Conservation (phyloP, 306 rosid genomes). For the Citrullus mucosospermus region DNA sequence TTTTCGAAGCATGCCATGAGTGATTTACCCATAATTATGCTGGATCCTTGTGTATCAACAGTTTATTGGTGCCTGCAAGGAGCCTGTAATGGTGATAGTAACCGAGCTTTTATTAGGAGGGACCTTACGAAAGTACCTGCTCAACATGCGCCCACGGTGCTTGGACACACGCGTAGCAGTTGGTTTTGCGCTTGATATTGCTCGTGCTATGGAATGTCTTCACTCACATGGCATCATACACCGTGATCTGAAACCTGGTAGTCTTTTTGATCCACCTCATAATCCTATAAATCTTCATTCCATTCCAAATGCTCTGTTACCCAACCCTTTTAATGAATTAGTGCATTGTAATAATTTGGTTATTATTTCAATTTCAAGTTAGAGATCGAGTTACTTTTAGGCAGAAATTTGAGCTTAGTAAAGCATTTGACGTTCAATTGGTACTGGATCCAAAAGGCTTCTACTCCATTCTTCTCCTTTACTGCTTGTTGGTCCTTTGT, state of each 20-base stretch:
- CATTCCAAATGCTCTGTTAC: background rate
- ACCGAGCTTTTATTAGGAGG: slow-evolving; percentile 87
- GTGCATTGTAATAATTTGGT: background rate
- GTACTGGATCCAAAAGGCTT: background rate
- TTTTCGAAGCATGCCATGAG: background rate
- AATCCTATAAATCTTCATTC: background rate
- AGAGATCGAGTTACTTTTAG: background rate
- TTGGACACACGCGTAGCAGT: slow-evolving; percentile 68
- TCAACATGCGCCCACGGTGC: slow-evolving; percentile 69
- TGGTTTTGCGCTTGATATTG: slow-evolving; percentile 79
- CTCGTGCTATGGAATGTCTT: slow-evolving; percentile 94
- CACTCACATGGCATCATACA: slow-evolving; percentile 95
- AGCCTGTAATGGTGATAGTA: slow-evolving; percentile 86
- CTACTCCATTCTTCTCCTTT: background rate
- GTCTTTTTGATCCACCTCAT: slow-evolving; percentile 13
- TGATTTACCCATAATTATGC: slow-evolving; percentile 2
- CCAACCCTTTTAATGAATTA: background rate
- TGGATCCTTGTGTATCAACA: slow-evolving; percentile 29
- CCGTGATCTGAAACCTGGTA: slow-evolving; percentile 95
- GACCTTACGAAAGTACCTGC: slow-evolving; percentile 71
- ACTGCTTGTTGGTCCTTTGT: background rate
- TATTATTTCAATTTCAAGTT: background rate
- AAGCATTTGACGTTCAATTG: background rate
- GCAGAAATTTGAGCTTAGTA: background rate
- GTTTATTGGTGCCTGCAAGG: slow-evolving; percentile 94